Evolutionary conservation across 768 basidiomycete species (phyloP).

Genomic region (Rhodotorula graminis): DNA sequence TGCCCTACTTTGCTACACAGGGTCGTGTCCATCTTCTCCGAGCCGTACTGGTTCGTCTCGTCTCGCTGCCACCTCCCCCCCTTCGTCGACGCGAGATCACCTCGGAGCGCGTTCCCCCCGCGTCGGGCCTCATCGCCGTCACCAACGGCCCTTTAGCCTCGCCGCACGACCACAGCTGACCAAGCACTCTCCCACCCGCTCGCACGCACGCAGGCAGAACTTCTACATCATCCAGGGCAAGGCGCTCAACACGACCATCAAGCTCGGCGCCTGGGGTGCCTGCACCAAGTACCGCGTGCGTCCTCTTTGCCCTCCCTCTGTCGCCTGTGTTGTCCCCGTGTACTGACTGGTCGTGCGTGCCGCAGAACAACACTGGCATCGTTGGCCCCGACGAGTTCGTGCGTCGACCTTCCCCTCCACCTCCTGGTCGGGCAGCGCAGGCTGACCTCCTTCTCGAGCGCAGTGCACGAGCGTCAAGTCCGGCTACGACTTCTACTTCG

Average conservation of each 20-base stretch:
- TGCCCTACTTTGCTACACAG: neutral
- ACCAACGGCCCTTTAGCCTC: no score
- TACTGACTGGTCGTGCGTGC: neutral
- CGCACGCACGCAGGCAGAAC: slow-evolving; percentile 33
- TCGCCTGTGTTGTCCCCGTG: no score
- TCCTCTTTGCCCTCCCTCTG: neutral
- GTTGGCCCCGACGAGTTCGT: slow-evolving; percentile 17
- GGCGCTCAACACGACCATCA: slow-evolving; percentile 30
- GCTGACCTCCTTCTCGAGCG: neutral
- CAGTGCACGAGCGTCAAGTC: slow-evolving; percentile 26
- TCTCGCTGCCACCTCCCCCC: neutral
- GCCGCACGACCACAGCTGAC: neutral
- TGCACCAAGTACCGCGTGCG: slow-evolving; percentile 24
- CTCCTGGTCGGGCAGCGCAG: no score
- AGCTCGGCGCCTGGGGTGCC: slow-evolving; percentile 37
- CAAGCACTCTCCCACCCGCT: no score
- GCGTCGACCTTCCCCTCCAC: neutral
- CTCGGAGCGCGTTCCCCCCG: neutral
- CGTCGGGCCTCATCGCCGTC: no score
- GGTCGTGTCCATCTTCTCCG: slow-evolving; percentile 31
- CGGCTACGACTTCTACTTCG: slow-evolving; percentile 24
- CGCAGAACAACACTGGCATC: slow-evolving; percentile 32
- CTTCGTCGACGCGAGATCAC: neutral
- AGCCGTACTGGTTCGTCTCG: slow-evolving; percentile 32
- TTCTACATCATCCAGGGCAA: slow-evolving; percentile 35